Evolutionary conservation across 306 rosid genomes (phyloP).

Genomic region (Cicer cuneatum): DNA sequence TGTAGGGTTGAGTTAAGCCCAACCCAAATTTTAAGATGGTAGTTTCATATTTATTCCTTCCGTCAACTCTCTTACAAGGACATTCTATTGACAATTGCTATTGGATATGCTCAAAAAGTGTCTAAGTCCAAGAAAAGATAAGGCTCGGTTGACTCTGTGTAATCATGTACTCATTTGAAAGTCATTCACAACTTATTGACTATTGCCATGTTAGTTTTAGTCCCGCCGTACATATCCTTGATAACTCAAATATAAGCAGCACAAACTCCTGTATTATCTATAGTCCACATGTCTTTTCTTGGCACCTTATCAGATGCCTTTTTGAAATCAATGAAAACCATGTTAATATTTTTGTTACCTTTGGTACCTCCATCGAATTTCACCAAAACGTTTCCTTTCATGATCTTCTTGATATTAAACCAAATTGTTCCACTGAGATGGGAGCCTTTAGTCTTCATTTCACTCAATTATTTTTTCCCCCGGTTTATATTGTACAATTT

Average conservation of each 20-base stretch:
- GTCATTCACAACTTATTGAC: neutral
- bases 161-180: neutral
- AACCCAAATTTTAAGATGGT: too few relatives aligned
- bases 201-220: slow-evolving; percentile 10
- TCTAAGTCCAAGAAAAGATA: neutral
- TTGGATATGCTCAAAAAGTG: neutral
- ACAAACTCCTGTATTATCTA: neutral
- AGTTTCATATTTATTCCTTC: neutral
- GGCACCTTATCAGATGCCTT: neutral
- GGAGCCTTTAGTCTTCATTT: neutral
- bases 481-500: neutral
- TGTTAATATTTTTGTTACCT: neutral
- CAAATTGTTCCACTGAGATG: neutral
- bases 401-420: neutral
- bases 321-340: neutral
- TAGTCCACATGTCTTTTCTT: neutral
- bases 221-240: neutral
- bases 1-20: too few relatives aligned
- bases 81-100: neutral
- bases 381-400: neutral
- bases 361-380: neutral
- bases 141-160: slow-evolving; percentile 2
- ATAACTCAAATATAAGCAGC: neutral
- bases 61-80: neutral
- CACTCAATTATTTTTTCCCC: neutral